Conservation (phyloP, 2,329 filamentous ascomycete genomes). For the Aspergillus versicolor region DNA sequence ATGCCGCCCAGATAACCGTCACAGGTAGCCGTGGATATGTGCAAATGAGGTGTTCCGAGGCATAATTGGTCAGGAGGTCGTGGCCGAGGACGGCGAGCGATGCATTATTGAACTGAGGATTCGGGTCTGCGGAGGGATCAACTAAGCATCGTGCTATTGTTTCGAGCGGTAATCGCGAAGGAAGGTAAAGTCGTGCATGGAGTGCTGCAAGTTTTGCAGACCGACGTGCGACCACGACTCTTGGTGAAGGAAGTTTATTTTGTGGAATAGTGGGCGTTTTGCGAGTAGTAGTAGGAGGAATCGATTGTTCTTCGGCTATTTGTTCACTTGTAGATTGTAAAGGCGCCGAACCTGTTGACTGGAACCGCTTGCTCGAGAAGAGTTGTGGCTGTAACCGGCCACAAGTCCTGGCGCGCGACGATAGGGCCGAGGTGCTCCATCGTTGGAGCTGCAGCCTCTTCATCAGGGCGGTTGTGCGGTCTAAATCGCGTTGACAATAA, state of each 20-base stretch:
- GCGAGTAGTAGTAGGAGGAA: conserved; percentile 22
- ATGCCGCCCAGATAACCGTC: conserved; percentile 79
- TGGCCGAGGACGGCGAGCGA: conserved; percentile 78
- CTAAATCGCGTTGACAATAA: background rate
- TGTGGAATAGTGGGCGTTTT: conserved; percentile 31
- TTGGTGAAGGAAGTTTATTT: conserved; percentile 67
- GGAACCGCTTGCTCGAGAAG: conserved; percentile 37
- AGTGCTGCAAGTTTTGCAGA: conserved; percentile 92
- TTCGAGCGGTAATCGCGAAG: conserved; percentile 77
- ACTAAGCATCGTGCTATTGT: conserved; percentile 84
- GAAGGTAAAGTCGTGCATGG: conserved; percentile 82
- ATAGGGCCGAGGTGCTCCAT: conserved; percentile 53
- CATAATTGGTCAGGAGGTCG: conserved; percentile 83
- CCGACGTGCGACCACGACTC: conserved; percentile 61
- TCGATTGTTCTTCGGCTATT: conserved; percentile 26
- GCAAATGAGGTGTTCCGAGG: conserved; percentile 81
- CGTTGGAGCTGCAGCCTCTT: conserved; percentile 52
- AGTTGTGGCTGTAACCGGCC: conserved; percentile 38
- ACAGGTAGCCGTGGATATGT: conserved; percentile 89
- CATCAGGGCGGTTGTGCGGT: conserved; percentile 40
- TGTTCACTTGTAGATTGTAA: conserved; percentile 28
- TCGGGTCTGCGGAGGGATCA: conserved; percentile 77
- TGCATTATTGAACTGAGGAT: conserved; percentile 82
- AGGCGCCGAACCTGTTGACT: conserved; percentile 41
- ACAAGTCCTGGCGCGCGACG: conserved; percentile 46